Evolutionary conservation across 306 rosid genomes (phyloP), one percentile per base, ranked within the genome.

Genomic region (Fragaria nilgerrensis): DNA sequence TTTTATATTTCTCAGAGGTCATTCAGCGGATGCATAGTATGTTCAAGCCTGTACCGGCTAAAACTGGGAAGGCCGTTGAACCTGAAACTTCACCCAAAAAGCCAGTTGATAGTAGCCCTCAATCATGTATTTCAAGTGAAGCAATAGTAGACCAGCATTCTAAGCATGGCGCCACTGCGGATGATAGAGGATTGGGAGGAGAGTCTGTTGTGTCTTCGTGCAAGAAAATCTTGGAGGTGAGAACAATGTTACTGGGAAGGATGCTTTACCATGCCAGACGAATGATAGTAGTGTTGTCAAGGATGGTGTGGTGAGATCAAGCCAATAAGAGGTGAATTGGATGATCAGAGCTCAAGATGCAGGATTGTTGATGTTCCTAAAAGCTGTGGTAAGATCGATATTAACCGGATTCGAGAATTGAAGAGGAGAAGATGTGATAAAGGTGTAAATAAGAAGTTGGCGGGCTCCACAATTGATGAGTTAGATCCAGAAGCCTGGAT

Each of bases 401-500:
- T 81, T 6, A 43, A 39, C 63, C 85, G 79, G 36, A 85, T 87
- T 69, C 81, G 83, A 70, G 85, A 82, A 36, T 36, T 85, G 47
- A 87, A 85, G 73, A 83, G 82, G 83, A 80, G 81, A 65, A 79
- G 83, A 76, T 47, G 49, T 13, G 63, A 77, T 25, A 72, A 65
- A 73, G 81, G 64, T 43, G 48, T 63, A 50, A 80, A 75, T 22
- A 72, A 44, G 69, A 80, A 78, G 80, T 25, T 58, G 7, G 52
- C 61, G 5, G 82, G 53, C 61, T 55, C 74, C 48, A 6, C 44
- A 19, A 70, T 27, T 29, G 68, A 81, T 10, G 86, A 87, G 71
- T 43, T 44, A 19, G 85, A 81, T 52, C 23, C 71, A 27, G 88
- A 87, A 80, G 85, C 84, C 53, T 87, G 87, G 89, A 87, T 87